Evolutionary conservation across 352 stramenopile genomes (phyloP), one percentile per base, ranked within the genome.

Genomic region (Pythium guiyangense): DNA sequence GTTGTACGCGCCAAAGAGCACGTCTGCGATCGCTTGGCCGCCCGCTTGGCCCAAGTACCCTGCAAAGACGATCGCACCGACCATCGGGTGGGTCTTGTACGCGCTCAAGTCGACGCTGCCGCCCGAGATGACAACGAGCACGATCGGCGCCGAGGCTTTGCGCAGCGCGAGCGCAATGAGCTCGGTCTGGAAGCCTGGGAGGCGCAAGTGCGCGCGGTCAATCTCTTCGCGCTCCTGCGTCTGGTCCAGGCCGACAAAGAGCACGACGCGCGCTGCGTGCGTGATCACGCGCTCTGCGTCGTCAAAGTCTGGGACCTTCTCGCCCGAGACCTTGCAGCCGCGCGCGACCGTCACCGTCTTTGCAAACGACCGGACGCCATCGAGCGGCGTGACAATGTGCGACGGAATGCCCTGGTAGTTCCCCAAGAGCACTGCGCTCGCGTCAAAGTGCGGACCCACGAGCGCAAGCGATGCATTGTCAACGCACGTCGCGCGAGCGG

Each of bases 51-150:
- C 86, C 4, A 81, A 67, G 52, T 93, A 88, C 14, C 83, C 86
- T 22, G 61, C 72, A 39, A 77, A 78, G 46, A 94, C n/a, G 52
- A 94, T 86, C 18, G 77, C 78, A 20, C 70, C 74, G 40, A 92
- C 77, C 52, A 79, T 84, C 2, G 70, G 64, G 49, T 88, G 63
- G 31, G 67, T 62, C 56, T 78, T 76, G 63, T 85, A 92, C 51
- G 48, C 53, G 6, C 67, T 82, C 39, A 94, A 63, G 29, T 89
- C 78, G n/a, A 96, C 63, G 31, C 82, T 78, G 2, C 89, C 75
- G 17, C 91, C 90, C 1, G 92, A 62, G 22, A 96, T 66, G 0
- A 97, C 51, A 17, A 97, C 77, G 12, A 97, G 62, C 20, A 88
- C 66, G 58, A 97, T 74, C 4, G 85, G 81, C 10, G 64, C 60